Evolutionary conservation across 108 stramenopile genomes (phyloP).

Genomic region (Pseudonitzschia multiseries): DNA sequence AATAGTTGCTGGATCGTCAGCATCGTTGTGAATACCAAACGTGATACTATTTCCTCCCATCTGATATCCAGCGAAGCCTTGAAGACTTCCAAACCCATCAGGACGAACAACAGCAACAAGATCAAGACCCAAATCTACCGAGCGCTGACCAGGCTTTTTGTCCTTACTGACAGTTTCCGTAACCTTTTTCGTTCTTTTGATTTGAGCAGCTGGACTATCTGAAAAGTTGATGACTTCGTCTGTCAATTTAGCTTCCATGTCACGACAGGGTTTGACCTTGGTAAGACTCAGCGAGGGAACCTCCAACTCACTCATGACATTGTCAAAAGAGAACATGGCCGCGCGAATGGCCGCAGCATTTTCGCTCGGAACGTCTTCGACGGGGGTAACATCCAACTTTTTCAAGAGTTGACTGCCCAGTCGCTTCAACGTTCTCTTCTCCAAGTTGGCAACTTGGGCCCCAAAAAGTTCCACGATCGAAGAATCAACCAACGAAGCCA

Average conservation of each 20-base stretch:
- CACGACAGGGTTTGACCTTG: conserved; percentile 61
- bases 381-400: conserved; percentile 37
- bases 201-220: conserved; percentile 76
- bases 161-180: conserved; percentile 55
- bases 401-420: conserved; percentile 58
- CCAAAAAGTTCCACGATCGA: conserved; percentile 60
- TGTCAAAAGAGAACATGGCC: conserved; percentile 62
- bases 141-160: conserved; percentile 67
- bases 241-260: conserved; percentile 68
- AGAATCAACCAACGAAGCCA: conserved; percentile 58
- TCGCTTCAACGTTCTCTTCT: conserved; percentile 57
- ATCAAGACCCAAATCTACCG: conserved; percentile 68
- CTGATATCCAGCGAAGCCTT: conserved; percentile 85
- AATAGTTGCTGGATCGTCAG: conserved; percentile 85
- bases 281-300: conserved; percentile 72
- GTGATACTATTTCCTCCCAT: conserved; percentile 79
- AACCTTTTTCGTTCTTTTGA: conserved; percentile 62
- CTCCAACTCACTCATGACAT: conserved; percentile 50
- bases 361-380: conserved; percentile 43
- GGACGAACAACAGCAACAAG: conserved; percentile 85
- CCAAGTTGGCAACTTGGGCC: conserved; percentile 57
- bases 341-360: conserved; percentile 68
- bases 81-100: conserved; percentile 88
- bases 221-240: conserved; percentile 62
- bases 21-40: conserved; percentile 87